A percentile compares a stretch with the other conserved stretches of the same genome.
phyloP scores from a whole-genome alignment of 2,329 filamentous ascomycete species.

The Dothiorella sarmentorum region DNA sequence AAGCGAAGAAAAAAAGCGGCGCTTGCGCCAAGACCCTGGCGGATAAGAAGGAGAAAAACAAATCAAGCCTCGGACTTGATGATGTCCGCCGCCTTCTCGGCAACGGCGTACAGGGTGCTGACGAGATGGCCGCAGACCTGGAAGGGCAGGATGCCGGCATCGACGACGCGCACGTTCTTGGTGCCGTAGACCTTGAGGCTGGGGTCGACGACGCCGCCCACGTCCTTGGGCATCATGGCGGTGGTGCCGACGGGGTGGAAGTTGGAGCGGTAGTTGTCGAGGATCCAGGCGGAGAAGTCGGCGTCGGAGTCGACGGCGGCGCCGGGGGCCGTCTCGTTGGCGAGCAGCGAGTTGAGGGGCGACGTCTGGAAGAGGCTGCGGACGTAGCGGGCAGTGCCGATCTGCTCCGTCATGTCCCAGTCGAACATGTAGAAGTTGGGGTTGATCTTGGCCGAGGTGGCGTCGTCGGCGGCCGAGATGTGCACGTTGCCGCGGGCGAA shows the following conservation, averaged over 20 bases:
- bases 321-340: conserved; percentile 25
- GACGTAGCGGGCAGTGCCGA: conserved; percentile 31
- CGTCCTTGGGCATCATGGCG: conserved; percentile 10
- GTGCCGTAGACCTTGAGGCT: conserved; percentile 29
- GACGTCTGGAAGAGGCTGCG: conserved; percentile 30
- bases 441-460: conserved; percentile 34
- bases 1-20: neutral
- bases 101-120: conserved; percentile 18
- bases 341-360: conserved; percentile 27
- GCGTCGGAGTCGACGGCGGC: conserved; percentile 22
- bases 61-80: conserved; percentile 26
- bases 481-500: conserved; percentile 36
- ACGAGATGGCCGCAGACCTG: conserved; percentile 17
- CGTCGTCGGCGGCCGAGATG: conserved; percentile 26
- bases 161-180: conserved; percentile 19
- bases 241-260: conserved; percentile 19
- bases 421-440: conserved; percentile 43
- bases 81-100: conserved; percentile 27
- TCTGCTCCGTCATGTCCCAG: conserved; percentile 37
- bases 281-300: conserved; percentile 28
- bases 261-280: conserved; percentile 18
- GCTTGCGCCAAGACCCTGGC: neutral
- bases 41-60: neutral
- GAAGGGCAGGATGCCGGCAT: conserved; percentile 21
- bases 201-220: conserved; percentile 31